Evolutionary conservation across 148 eudicot species (phyloP).

Genomic region (Dianthus caryophyllus): DNA sequence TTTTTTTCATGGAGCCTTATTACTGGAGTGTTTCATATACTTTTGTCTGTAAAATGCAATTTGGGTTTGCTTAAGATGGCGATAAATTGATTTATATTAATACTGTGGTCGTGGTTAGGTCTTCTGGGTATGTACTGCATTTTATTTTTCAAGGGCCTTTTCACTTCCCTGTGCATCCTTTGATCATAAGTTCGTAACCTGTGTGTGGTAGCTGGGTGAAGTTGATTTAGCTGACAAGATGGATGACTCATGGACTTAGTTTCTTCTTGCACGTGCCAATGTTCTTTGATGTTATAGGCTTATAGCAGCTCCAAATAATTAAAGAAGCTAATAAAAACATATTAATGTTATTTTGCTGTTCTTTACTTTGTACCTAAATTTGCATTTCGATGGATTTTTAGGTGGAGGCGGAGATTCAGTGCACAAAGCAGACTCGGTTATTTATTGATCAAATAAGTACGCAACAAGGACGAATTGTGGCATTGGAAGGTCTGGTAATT

Average conservation of each 20-base stretch:
- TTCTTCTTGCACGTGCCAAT: background rate
- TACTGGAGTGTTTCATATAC: conserved; percentile 9
- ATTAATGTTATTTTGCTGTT: conserved; percentile 3
- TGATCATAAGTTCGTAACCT: background rate
- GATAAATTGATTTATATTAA: conserved; percentile 2
- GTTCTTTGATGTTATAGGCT: background rate
- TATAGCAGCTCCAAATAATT: background rate
- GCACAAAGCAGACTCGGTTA: conserved; percentile 48
- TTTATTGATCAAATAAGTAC: conserved; percentile 88
- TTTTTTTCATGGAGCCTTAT: background rate
- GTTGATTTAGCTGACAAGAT: background rate
- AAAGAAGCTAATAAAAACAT: too few species aligned
- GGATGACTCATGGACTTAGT: background rate
- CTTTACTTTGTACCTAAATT: background rate
- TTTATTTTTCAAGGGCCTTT: background rate
- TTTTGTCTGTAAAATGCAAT: background rate
- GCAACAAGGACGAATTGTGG: conserved; percentile 65
- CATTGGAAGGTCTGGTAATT: conserved; percentile 57
- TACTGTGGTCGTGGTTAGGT: background rate
- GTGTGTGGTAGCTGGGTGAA: background rate
- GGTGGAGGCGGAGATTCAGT: conserved; percentile 60
- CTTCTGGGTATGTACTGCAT: background rate
- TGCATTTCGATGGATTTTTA: conserved; percentile 17
- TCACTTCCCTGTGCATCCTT: background rate
- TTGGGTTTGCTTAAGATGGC: background rate